Base-by-base conservation (phyloP, 768 basidiomycete genomes). In the Mycena vitilis region DNA sequence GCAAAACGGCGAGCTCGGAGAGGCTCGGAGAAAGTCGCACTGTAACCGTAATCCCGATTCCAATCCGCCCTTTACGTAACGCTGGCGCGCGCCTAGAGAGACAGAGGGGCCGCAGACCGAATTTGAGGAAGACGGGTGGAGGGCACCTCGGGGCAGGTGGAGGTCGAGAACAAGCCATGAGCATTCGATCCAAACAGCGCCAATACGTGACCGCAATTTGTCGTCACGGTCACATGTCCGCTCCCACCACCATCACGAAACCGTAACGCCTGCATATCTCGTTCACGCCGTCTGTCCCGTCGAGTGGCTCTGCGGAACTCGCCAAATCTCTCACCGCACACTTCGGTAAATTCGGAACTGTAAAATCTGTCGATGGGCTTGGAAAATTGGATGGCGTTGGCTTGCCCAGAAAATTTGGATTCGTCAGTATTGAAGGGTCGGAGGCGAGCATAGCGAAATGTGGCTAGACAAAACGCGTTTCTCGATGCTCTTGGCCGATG, bases 321-420 rank as follows among this genome's bases (percentile, higher is more conserved):
- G 23, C 45, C 0, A 68, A 69, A 92, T 76, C 81, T 92, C n/a
- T 81, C 81, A 9, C 78, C 81, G 40, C 86, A 89, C 44, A 82
- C 94, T 3, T 85, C 86, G 0, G 80, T 84, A 62, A 63, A 2
- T 95, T 94, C 74, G 94, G 93, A 13, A 87, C 82, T 0, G 89
- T 95, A 16, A 88, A 83, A 70, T 81, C 87, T 16, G 78, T 94
- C 18, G 91, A 95, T 73, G 92, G 92, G 2, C 85, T 94, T 61
- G 92, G 90, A 2, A 76, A 82, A 51, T 75, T 81, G 23, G 89
- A 95, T 73, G 91, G 83, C 0, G 76, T 93, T 0, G 93, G 91
- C 1, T 82, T 87, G 70, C 89, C 88, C 2, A 82, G 88, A 75
- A 91, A 87, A 74, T 95, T 91, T 74, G 94, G 85, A 1, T 93